Evolutionary conservation across 1,284 basidiomycete genomes (phyloP), one percentile per base, ranked within the genome.

Genomic region (Ganoderma lucidum): DNA sequence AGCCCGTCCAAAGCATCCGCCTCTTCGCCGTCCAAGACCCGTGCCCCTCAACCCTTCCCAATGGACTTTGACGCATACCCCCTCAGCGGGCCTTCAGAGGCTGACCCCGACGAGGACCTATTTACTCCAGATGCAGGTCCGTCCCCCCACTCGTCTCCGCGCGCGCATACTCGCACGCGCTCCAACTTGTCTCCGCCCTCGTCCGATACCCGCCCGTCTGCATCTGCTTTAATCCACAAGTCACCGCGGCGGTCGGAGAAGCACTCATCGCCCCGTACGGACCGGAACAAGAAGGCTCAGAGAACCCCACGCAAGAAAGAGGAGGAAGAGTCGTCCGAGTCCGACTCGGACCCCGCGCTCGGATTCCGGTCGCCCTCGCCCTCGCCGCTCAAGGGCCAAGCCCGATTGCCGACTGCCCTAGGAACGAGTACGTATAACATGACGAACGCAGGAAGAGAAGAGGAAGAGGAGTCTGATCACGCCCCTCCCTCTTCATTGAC

Each of bases 241-340:
- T 78, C 78, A 1, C 78, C 78, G 5, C 75, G 78, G 6, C 74
- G 74, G 35, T 73, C 77, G 4, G 65, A 63, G 56, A 71, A 74
- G 63, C 78, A 77, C 28, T 66, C 71, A 1, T 78, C 66, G 9
- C 55, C 64, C 41, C 41, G 48, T 15, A 48, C 63, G 55, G 23
- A 62, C 17, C 56, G 51, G 28, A 35, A 41, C 14, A n/a, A 17
- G 6, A 28, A 28, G 23, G 15, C 2, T 19, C 44, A 45, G 53
- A 28, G 41, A 8, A 42, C 60, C 15, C 55, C 53, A 15, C 60
- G 41, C 28, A 63, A 63, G 39, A 53, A 67, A 39, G 70, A 71
- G 55, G 69, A 71, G 39, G 70, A 71, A 64, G 66, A 68, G 55
- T 69, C 65, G 37, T 69, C 70, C 15, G 63, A 60, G 14, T 62